Base-by-base conservation (phyloP, 208 protist genomes). In the Leishmania arabica region DNA sequence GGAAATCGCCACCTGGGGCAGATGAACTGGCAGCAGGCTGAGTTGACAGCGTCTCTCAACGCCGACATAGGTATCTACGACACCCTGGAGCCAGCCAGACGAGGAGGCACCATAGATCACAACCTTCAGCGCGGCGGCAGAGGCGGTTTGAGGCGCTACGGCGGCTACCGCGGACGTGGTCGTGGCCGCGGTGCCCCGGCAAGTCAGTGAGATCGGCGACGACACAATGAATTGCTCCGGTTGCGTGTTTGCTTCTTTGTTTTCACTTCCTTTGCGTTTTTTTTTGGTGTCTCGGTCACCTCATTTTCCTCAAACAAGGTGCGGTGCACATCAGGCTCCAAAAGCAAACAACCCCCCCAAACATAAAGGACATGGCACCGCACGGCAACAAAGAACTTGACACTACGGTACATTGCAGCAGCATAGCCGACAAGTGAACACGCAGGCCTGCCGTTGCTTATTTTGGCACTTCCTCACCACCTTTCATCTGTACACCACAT, bases 1-100 rank as follows among this genome's bases (percentile, higher is more conserved):
- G 93, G 93, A 49, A 96, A 84, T 75, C 88, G 89, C 73, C 82
- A 83, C 2, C 64, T 89, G 70, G 88, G 88, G 6, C 84, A 92
- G 40, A 87, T 93, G 86, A 95, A 93, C 77, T 97, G 93, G 91
- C 91, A 95, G 79, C 90, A 95, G 79, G 82, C 81, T 27, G 88
- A 97, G 79, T 72, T 96, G 65, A 68, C 84, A 37, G 64, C 79
- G 27, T 54, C 51, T 1, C 53, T 62, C n/a, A 72, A 70, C 60
- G 74, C 31, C 75, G 88, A 85, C 56, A 68, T 21, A 49, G 64
- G 5, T 68, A 77, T 65, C 19, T 70, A 83, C 80, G 82, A 80
- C 40, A 75, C 45, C 34, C 58, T 86, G 45, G 82, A 82, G 68
- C 65, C 54, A 58, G 40, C 53, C n/a, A 68, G 65, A 51, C 69